A percentile compares a stretch with the other conserved stretches of the same genome.
These are phyloP conservation scores for Pseudopediastrum boryanum DNA, from an alignment of 139 green algal genomes.

Conservation along the genomic window DNA sequence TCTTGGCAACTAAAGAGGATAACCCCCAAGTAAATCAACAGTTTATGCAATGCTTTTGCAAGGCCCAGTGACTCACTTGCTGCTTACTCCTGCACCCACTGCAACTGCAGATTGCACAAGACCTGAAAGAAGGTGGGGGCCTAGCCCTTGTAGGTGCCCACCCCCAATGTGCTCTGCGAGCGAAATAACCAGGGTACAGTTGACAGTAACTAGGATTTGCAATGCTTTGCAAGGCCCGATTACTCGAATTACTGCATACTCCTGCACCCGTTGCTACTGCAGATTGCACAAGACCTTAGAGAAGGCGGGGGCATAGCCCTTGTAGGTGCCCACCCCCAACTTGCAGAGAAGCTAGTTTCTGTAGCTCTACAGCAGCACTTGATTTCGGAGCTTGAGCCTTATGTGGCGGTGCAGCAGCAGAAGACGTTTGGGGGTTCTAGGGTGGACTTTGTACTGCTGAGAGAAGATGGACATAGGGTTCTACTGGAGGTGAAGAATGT, in stretches of 20 bases:
- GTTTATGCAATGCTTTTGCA: no score
- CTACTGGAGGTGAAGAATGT: conserved; percentile 53
- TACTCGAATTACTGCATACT: not conserved
- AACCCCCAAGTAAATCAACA: no score
- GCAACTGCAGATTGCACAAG: no score
- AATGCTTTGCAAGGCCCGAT: not conserved
- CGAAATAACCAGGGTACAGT: no score
- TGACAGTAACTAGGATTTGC: no score
- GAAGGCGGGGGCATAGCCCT: conserved; percentile 14
- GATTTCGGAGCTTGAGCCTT: conserved; percentile 8
- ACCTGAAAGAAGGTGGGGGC: no score
- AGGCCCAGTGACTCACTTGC: no score
- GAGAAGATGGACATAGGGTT: conserved; percentile 27
- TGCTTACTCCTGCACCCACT: not conserved
- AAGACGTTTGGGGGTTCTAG: conserved; percentile 28
- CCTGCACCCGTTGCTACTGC: not conserved
- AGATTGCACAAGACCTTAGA: conserved; percentile 37
- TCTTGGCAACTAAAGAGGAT: no score
- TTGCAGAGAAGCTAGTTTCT: conserved; percentile 30
- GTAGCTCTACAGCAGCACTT: conserved; percentile 28
- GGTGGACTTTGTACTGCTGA: conserved; percentile 40
- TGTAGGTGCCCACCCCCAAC: conserved; percentile 37
- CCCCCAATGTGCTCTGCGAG: no score
- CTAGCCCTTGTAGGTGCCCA: no score
- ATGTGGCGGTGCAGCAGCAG: conserved; percentile 26